A percentile compares a stretch with the other conserved stretches of the same genome.
Conservation (phyloP, 2,329 filamentous ascomycete species). For the Talaromyces funiculosus region DNA sequence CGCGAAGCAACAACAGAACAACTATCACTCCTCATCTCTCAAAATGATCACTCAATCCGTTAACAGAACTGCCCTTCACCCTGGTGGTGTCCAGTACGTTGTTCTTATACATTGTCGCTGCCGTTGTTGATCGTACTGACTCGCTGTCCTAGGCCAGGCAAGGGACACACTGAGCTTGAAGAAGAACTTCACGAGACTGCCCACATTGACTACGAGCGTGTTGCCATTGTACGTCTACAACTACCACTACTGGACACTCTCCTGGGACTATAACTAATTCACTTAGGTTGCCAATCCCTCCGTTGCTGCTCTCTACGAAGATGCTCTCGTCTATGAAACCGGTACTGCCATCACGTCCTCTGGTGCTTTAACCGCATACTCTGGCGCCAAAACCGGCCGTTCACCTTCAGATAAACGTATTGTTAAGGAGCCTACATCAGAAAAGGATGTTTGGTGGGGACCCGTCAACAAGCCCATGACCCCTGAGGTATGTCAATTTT, state of each 20-base stretch:
- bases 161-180: constrained; percentile 93
- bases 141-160: constrained; percentile 57
- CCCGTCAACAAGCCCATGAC: constrained; percentile 99
- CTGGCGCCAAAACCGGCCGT: constrained; percentile 93
- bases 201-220: constrained; percentile 98
- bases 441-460: constrained; percentile 97
- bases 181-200: constrained; percentile 96
- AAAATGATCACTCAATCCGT: constrained; percentile 55
- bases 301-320: constrained; percentile 94
- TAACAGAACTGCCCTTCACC: constrained; percentile 91
- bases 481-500: constrained; percentile 68
- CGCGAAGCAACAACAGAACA: constrained; percentile 52
- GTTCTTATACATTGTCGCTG: not conserved
- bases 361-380: constrained; percentile 94
- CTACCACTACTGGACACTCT: not conserved
- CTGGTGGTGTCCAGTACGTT: constrained; percentile 80
- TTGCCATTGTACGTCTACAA: constrained; percentile 72
- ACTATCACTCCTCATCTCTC: constrained; percentile 56
- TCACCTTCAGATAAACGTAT: constrained; percentile 97
- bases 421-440: constrained; percentile 82
- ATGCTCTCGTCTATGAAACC: constrained; percentile 96
- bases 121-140: constrained; percentile 10
- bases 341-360: constrained; percentile 95
- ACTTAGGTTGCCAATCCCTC: constrained; percentile 76
- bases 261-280: not conserved